Conservation (phyloP, 768 basidiomycete species). For the Lactifluus piperatus region DNA sequence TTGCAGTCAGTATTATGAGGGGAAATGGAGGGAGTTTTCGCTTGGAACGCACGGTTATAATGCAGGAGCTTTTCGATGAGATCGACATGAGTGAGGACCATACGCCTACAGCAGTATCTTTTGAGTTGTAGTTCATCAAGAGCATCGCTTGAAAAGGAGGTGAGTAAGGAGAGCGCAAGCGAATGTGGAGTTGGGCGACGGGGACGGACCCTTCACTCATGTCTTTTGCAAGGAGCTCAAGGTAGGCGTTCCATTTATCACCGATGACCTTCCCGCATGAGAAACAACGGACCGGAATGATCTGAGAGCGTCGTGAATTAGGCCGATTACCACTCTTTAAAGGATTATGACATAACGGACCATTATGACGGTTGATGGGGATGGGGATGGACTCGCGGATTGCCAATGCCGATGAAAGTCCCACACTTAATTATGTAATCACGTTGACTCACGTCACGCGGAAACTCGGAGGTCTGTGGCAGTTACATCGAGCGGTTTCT, state of each 20-base stretch:
- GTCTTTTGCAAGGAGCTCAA: conserved; percentile 72
- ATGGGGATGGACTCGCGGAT: neutral
- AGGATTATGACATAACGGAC: neutral
- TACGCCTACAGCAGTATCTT: conserved; percentile 92
- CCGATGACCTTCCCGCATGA: conserved; percentile 97
- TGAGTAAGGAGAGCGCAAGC: neutral
- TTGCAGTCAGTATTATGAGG: neutral
- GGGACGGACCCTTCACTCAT: conserved; percentile 77
- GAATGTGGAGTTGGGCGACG: neutral
- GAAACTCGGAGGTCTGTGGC: too few relatives aligned
- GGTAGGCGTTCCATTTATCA: conserved; percentile 89
- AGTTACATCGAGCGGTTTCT: too few relatives aligned
- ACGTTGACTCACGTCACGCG: too few relatives aligned
- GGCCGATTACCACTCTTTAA: neutral
- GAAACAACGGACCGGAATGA: conserved; percentile 93
- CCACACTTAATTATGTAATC: neutral
- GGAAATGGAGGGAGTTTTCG: neutral
- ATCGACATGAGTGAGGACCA: conserved; percentile 97
- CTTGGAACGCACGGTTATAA: conserved; percentile 71
- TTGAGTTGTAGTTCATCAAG: conserved; percentile 84
- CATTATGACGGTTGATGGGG: neutral
- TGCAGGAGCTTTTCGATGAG: conserved; percentile 94
- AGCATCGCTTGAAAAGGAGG: conserved; percentile 53
- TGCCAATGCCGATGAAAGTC: neutral
- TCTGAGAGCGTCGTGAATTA: conserved; percentile 39